Evolutionary conservation across 78 protist genomes (phyloP).

Genomic region (Dictyostelium capitatum): DNA sequence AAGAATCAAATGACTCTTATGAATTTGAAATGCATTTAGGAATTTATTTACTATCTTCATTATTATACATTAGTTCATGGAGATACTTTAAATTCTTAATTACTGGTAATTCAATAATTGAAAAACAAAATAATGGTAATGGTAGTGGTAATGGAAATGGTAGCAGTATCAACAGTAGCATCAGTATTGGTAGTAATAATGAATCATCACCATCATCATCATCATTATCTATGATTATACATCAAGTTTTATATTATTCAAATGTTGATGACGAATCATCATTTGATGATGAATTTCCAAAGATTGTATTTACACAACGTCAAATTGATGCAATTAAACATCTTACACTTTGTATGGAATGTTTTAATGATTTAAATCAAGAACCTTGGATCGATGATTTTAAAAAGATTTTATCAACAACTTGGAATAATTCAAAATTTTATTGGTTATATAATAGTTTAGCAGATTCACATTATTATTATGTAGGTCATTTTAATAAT

Average conservation of each 20-base stretch:
- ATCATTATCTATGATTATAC: constrained; percentile 25
- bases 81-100: constrained; percentile 60
- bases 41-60: constrained; percentile 23
- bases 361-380: constrained; percentile 62
- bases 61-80: constrained; percentile 21
- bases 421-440: constrained; percentile 22
- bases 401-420: background rate
- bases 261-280: constrained; percentile 37
- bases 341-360: constrained; percentile 58
- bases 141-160: background rate
- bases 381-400: constrained; percentile 51
- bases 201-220: background rate
- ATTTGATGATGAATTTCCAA: constrained; percentile 21
- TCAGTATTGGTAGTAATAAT: background rate
- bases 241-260: constrained; percentile 48
- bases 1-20: constrained; percentile 16
- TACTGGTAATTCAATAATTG: constrained; percentile 7
- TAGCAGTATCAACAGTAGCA: background rate
- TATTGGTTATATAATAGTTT: constrained; percentile 53
- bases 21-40: constrained; percentile 66
- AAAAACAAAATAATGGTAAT: constrained; percentile 5
- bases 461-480: constrained; percentile 57
- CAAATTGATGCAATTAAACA: constrained; percentile 14
- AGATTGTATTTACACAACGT: background rate
- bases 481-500: too few species aligned